These are phyloP conservation scores for Ambrosiella cleistominuta DNA, from an alignment of 2,329 filamentous ascomycete genomes.

Conservation along the genomic window DNA sequence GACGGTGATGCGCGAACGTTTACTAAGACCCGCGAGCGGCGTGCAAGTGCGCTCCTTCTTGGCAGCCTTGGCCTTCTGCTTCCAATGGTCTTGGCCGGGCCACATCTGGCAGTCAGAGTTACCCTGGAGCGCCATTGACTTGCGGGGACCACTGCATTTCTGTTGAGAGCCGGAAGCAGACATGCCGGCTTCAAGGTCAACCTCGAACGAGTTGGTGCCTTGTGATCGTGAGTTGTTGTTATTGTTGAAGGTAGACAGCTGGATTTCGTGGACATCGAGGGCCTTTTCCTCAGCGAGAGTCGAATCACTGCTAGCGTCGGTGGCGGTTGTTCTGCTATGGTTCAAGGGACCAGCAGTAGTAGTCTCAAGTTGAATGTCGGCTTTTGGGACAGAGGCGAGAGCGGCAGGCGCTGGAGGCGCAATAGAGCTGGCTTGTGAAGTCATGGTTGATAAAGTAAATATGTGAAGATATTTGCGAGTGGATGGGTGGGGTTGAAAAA, in stretches of 20 bases:
- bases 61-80: conserved; percentile 37
- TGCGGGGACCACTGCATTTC: conserved; percentile 19
- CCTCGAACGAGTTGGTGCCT: conserved; percentile 34
- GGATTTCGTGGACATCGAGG: conserved; percentile 22
- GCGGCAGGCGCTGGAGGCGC: background rate
- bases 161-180: conserved; percentile 17
- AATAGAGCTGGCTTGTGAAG: background rate
- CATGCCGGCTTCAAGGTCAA: conserved; percentile 37
- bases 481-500: background rate
- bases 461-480: background rate
- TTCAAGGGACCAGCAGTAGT: conserved; percentile 4
- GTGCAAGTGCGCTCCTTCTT: conserved; percentile 35
- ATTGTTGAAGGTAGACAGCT: conserved; percentile 24
- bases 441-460: background rate
- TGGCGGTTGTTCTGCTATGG: conserved; percentile 6
- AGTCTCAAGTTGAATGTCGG: background rate
- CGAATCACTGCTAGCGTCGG: conserved; percentile 12
- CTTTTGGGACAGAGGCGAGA: conserved; percentile 4
- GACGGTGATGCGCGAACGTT: conserved; percentile 33
- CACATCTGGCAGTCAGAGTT: conserved; percentile 37
- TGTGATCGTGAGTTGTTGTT: conserved; percentile 17
- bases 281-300: conserved; percentile 15
- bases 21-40: conserved; percentile 35
- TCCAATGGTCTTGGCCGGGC: conserved; percentile 44
- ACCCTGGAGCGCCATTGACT: conserved; percentile 23